Base-by-base conservation (phyloP, 1,139 yeast genomes). In the Casaregolazyma suthepensis region DNA sequence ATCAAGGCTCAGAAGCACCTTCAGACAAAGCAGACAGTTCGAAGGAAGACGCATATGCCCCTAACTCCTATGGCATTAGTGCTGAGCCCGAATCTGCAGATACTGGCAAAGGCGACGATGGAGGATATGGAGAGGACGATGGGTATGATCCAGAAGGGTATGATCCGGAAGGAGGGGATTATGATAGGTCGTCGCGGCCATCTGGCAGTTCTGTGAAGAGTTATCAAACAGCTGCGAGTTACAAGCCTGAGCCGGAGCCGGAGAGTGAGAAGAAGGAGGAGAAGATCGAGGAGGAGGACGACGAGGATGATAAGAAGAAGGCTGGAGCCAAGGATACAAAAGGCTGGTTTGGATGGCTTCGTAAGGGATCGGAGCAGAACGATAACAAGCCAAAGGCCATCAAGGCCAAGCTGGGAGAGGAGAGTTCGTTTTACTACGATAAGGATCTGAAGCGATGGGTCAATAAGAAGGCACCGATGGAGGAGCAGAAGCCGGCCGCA, bases 371-470 rank as follows among this genome's bases (percentile, higher is more conserved):
- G 17, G 63, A 54, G 57, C 61, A 54, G 44, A 73, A 70, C 52
- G 80, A 81, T 52, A 84, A 82, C 50, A 84, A 81, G 54, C 85
- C 87, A 45, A 87, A 86, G 65, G 87, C 94, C 1, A 77, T 83
- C 56, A 80, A 81, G 61, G 98, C 97, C 37, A 90, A 93, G 63
- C 73, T 93, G 58, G 99, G 99, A 9, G 90, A 87, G 55, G 80
- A 82, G 59, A 86, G 77, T 64, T 75, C 80, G 42, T 85, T 93
- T 63, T 81, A 81, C 62, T 94, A 82, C 66, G 96, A 91, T 70
- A 94, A 88, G 63, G 82, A 85, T 57, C 78, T 87, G 64, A 85
- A 86, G 66, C 78, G 96, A 64, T 93, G 97, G 96, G 82, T 93
- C 52, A 85, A 88, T 65, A 82, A 81, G 56, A 81, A 82, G 17